Evolutionary conservation across 1,139 yeast species (phyloP).

Genomic region (Taphrina populina): DNA sequence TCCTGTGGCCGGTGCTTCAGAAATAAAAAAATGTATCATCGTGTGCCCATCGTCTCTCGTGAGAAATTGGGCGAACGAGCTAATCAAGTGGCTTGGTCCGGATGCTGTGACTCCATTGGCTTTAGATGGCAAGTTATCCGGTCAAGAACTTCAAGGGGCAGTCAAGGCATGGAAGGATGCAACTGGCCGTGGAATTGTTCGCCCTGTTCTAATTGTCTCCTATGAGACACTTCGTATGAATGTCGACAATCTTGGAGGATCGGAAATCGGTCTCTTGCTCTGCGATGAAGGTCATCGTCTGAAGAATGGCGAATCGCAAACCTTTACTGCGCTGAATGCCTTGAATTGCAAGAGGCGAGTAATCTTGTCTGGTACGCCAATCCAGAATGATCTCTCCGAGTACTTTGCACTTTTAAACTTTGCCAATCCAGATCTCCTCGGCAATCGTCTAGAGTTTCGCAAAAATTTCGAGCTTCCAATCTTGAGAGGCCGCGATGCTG

Average conservation of each 20-base stretch:
- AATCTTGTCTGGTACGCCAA: slow-evolving; percentile 94
- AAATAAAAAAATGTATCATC: slow-evolving; percentile 85
- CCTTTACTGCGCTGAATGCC: slow-evolving; percentile 83
- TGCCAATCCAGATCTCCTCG: slow-evolving; percentile 92
- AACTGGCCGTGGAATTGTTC: slow-evolving; percentile 72
- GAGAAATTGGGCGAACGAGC: slow-evolving; percentile 96
- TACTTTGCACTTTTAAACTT: slow-evolving; percentile 86
- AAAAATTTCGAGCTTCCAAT: slow-evolving; percentile 80
- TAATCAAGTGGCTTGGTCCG: slow-evolving; percentile 92
- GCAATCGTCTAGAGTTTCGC: slow-evolving; percentile 78
- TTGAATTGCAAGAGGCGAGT: slow-evolving; percentile 84
- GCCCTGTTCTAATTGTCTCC: slow-evolving; percentile 93
- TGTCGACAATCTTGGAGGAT: slow-evolving; percentile 69
- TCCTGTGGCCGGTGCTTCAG: slow-evolving; percentile 73
- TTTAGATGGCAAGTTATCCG: slow-evolving; percentile 81
- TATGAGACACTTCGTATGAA: slow-evolving; percentile 91
- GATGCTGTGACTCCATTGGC: slow-evolving; percentile 87
- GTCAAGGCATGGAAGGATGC: slow-evolving; percentile 87
- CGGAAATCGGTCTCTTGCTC: slow-evolving; percentile 81
- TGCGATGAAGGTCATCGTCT: slow-evolving; percentile 98
- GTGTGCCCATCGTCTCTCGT: slow-evolving; percentile 96
- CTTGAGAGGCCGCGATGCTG: slow-evolving; percentile 83
- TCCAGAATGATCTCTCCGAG: slow-evolving; percentile 92
- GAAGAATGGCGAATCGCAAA: slow-evolving; percentile 90
- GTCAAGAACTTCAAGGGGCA: slow-evolving; percentile 64